Percentiles rank a stretch among this genome's conserved stretches.
Evolutionary conservation across 352 stramenopile species (phyloP).

Genomic region (Blastocystis sp.): DNA sequence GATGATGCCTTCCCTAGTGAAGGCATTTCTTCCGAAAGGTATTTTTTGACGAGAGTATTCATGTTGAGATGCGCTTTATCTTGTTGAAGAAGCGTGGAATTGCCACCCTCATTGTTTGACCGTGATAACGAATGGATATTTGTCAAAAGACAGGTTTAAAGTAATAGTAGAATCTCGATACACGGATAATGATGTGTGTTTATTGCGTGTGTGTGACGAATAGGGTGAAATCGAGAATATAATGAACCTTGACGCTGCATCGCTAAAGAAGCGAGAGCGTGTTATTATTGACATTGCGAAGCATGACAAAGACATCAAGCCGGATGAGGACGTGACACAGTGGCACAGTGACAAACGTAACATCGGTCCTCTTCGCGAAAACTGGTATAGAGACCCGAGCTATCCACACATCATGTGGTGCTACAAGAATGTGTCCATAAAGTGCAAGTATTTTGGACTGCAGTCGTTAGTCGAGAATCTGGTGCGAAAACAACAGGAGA

Average conservation of each 20-base stretch:
- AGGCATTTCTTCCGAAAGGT: not conserved
- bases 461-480: conserved; percentile 31
- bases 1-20: conserved; percentile 15
- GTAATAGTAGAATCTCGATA: conserved; percentile 29
- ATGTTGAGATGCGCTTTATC: not conserved
- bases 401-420: conserved; percentile 34
- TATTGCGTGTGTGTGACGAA: not conserved
- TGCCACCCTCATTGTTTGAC: conserved; percentile 53
- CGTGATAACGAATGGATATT: conserved; percentile 16
- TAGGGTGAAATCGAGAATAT: conserved; percentile 38
- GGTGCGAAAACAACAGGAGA: conserved; percentile 43
- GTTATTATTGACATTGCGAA: conserved; percentile 56
- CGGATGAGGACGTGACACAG: not conserved
- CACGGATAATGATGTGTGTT: not conserved
- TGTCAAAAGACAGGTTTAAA: conserved; percentile 23
- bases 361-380: conserved; percentile 1
- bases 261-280: conserved; percentile 40
- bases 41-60: not conserved
- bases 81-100: conserved; percentile 58
- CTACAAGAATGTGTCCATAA: conserved; percentile 14
- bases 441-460: conserved; percentile 11
- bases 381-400: not conserved
- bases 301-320: not conserved
- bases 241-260: not conserved
- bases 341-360: conserved; percentile 35